phyloP scores from a whole-genome alignment of 2,329 filamentous ascomycete species.

The Boeremia lycopersici region DNA sequence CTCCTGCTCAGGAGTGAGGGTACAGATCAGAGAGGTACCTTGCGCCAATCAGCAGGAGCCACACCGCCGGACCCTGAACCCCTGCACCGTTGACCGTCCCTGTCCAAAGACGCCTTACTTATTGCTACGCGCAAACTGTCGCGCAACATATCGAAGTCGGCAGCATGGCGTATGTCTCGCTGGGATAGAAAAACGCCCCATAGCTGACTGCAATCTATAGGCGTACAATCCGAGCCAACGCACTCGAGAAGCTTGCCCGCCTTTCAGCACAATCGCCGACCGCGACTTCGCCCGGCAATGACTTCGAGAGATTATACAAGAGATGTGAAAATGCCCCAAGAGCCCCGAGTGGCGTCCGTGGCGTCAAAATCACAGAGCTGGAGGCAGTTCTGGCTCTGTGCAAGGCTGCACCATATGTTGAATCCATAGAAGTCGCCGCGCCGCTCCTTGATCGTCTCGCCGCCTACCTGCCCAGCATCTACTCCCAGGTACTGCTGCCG shows the following conservation, averaged over 20 bases:
- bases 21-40: neutral
- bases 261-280: conserved; percentile 51
- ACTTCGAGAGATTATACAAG: conserved; percentile 52
- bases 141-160: conserved; percentile 5
- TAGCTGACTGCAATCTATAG: conserved; percentile 19
- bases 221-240: conserved; percentile 52
- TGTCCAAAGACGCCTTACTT: neutral
- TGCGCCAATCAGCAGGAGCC: conserved; percentile 10
- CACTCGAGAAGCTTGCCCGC: conserved; percentile 57
- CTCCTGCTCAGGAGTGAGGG: neutral
- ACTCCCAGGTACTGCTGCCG: conserved; percentile 75
- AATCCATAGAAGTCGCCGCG: conserved; percentile 73
- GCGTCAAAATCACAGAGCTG: conserved; percentile 78
- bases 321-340: conserved; percentile 36
- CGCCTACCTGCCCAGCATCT: conserved; percentile 84
- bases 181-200: no score
- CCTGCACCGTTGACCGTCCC: conserved; percentile 10
- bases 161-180: conserved; percentile 8
- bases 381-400: conserved; percentile 91
- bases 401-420: conserved; percentile 80
- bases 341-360: conserved; percentile 10
- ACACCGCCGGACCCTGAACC: conserved; percentile 12
- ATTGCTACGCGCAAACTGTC: conserved; percentile 5
- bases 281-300: conserved; percentile 36
- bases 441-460: conserved; percentile 79